These are phyloP conservation scores for Bombardia bombarda DNA, from an alignment of 495 filamentous ascomycete species.

Conservation along the genomic window DNA sequence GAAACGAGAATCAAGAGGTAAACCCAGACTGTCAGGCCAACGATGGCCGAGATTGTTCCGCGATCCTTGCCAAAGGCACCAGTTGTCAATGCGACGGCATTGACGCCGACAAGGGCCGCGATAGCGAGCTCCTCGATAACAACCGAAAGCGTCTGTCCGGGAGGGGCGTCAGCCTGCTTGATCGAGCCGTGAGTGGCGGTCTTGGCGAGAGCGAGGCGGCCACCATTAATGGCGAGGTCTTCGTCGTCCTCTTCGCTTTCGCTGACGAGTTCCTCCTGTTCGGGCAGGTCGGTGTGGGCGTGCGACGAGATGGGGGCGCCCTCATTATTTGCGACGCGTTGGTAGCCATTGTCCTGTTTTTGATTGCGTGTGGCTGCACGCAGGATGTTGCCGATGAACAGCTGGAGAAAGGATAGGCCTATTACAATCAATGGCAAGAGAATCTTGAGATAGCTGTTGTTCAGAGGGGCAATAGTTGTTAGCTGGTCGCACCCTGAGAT, in stretches of 20 bases:
- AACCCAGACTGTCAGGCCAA: slow-evolving; percentile 62
- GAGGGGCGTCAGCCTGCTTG: slow-evolving; percentile 68
- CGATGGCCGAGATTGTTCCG: slow-evolving; percentile 49
- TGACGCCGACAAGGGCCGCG: slow-evolving; percentile 59
- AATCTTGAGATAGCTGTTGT: slow-evolving; percentile 70
- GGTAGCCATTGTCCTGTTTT: slow-evolving; percentile 42
- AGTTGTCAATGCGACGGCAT: slow-evolving; percentile 48
- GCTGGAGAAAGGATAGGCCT: slow-evolving; percentile 59
- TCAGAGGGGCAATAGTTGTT: slow-evolving; percentile 5
- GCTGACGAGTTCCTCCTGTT: slow-evolving; percentile 34
- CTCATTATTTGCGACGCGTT: slow-evolving; percentile 31
- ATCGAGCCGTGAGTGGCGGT: slow-evolving; percentile 56
- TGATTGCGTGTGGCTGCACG: slow-evolving; percentile 39
- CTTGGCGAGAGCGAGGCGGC: slow-evolving; percentile 49
- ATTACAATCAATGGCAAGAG: slow-evolving; percentile 69
- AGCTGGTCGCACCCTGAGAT: slow-evolving; percentile 8
- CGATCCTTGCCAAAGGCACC: slow-evolving; percentile 22
- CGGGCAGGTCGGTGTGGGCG: slow-evolving; percentile 39
- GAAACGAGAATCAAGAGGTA: slow-evolving; percentile 74
- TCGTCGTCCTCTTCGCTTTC: slow-evolving; percentile 60
- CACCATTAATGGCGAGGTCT: slow-evolving; percentile 43
- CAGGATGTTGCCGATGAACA: slow-evolving; percentile 47
- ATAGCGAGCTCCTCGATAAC: slow-evolving; percentile 68
- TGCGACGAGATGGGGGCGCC: slow-evolving; percentile 26
- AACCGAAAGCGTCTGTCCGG: slow-evolving; percentile 61